Conservation (phyloP, 805 yeast genomes). For the Pichia nakasei region DNA sequence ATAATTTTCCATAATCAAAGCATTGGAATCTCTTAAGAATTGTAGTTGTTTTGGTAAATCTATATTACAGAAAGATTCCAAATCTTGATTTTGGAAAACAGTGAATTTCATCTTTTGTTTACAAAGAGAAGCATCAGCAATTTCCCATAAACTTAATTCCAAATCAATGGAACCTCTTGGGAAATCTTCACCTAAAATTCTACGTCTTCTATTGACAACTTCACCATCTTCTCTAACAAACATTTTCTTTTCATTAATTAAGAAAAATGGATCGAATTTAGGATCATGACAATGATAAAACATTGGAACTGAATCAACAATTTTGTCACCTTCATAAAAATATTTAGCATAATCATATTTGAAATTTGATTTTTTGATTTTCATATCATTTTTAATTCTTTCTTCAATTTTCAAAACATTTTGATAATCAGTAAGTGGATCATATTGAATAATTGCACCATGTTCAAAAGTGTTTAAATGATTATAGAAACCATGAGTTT, state of each 20-base stretch:
- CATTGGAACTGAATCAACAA: constrained; percentile 14
- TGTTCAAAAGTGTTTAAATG: constrained; percentile 19
- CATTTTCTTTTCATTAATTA: constrained; percentile 17
- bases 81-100: constrained; percentile 13
- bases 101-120: constrained; percentile 11
- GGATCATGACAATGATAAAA: constrained; percentile 38
- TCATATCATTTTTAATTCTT: constrained; percentile 4
- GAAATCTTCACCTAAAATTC: constrained; percentile 18
- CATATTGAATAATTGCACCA: constrained; percentile 24
- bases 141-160: constrained; percentile 17
- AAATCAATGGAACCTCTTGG: constrained; percentile 13
- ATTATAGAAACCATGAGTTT: constrained; percentile 22
- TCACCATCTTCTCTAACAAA: constrained; percentile 27
- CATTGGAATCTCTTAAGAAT: constrained; percentile 10
- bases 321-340: constrained; percentile 12
- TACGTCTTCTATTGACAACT: constrained; percentile 11
- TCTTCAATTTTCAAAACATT: constrained; percentile 6
- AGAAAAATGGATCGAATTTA: constrained; percentile 38
- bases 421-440: constrained; percentile 20
- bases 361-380: constrained; percentile 7
- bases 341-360: constrained; percentile 12
- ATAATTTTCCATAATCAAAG: not conserved
- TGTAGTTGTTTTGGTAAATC: constrained; percentile 20
- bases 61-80: constrained; percentile 13
- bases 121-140: constrained; percentile 24